Base-by-base conservation (phyloP, 1,284 basidiomycete species). In the Puccinia hordei region DNA sequence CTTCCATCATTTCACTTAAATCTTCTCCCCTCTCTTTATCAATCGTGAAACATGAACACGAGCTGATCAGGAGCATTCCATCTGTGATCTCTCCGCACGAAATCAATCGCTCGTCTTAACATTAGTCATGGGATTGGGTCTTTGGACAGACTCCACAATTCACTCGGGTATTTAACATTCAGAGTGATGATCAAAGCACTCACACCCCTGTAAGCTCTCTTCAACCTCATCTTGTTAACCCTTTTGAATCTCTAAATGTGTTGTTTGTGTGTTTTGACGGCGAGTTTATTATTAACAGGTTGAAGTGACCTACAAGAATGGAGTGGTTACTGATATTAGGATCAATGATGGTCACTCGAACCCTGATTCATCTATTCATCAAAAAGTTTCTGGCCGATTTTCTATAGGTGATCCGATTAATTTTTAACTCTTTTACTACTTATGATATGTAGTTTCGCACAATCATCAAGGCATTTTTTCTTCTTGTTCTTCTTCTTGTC, bases 81-180 rank as follows among this genome's bases (percentile, higher is more conserved):
- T 2, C 9, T 75, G 78, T 5, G 51, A 4, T 74, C 69, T 51
- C 3, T 51, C 73, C 27, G 41, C 79, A 35, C 6, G 65, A 5
- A 24, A 22, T 49, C 22, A 76, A 41, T 41, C 12, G 44, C 30
- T 35, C 13, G 27, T n/a, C 73, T 38, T 22, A 5, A n/a, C 53
- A 5, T 19, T 68, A 95, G 92, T 91, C 89, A 55, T 98, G 96
- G 97, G 89, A 92, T 33, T 99, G 95, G 95, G 88, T 90, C 41
- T 98, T 90, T 84, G 96, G 95, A 0, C 93, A 97, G 85, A 97
- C 95, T 0, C 96, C 96, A 74, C 93, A 96, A 85, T 98, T 99
- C 85, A 92, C 85, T 0, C 87, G 88, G 81, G 69, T 77, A 12
- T 72, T 88, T 5, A 71, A 85, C 83, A 71, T 81, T 69, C 24